Conservation (phyloP, 192 early-diverging fungal genomes). For the Umbelopsis ramanniana region DNA sequence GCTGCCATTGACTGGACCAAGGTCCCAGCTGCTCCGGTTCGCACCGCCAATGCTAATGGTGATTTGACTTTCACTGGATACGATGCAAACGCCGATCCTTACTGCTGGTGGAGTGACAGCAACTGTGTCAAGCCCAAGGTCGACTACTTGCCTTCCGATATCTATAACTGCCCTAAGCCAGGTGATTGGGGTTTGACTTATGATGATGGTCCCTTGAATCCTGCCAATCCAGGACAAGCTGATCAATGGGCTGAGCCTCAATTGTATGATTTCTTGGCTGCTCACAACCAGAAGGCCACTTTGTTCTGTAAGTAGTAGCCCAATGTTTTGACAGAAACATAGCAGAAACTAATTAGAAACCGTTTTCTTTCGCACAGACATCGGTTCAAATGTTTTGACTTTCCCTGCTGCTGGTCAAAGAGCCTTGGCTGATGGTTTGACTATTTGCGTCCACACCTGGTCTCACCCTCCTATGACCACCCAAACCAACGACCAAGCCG, state of each 20-base stretch:
- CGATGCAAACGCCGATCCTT: slow-evolving; percentile 26
- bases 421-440: slow-evolving; percentile 53
- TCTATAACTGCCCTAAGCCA: slow-evolving; percentile 35
- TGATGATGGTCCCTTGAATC: slow-evolving; percentile 45
- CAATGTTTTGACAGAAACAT: not conserved
- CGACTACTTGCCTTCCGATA: slow-evolving; percentile 35
- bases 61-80: slow-evolving; percentile 39
- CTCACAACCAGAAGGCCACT: slow-evolving; percentile 46
- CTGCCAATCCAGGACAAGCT: slow-evolving; percentile 25
- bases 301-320: slow-evolving; percentile 45
- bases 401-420: slow-evolving; percentile 40
- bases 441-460: slow-evolving; percentile 69
- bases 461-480: slow-evolving; percentile 57
- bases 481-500: slow-evolving; percentile 55
- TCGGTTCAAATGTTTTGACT: slow-evolving; percentile 44
- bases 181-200: slow-evolving; percentile 39
- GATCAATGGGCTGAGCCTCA: slow-evolving; percentile 36
- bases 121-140: slow-evolving; percentile 38
- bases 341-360: not conserved
- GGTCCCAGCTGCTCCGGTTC: slow-evolving; percentile 34
- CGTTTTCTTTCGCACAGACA: slow-evolving; percentile 14
- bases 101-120: slow-evolving; percentile 45
- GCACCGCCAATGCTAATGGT: slow-evolving; percentile 34
- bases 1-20: slow-evolving; percentile 42
- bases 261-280: slow-evolving; percentile 47